These are phyloP conservation scores for Colletotrichum sp. DNA, from an alignment of 2,329 filamentous ascomycete species.

Conservation along the genomic window DNA sequence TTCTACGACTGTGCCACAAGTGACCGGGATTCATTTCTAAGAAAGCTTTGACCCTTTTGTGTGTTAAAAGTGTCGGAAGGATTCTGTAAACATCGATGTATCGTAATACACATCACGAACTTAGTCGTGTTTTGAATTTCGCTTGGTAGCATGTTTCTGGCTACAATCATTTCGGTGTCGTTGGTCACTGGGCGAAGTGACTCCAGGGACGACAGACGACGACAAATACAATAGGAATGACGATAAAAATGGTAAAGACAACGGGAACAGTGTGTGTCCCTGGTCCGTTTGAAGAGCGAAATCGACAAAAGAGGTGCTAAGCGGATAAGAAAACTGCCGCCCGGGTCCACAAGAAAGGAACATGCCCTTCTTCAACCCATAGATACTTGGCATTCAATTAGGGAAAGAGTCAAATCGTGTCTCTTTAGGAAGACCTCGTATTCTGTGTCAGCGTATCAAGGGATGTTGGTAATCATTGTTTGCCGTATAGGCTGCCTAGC, in stretches of 20 bases:
- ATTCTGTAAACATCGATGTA: not conserved
- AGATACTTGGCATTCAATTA: fast-evolving
- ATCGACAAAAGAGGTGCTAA: fast-evolving
- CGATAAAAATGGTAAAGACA: fast-evolving
- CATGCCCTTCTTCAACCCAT: not conserved
- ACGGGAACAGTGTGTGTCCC: not conserved
- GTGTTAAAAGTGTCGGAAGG: not conserved
- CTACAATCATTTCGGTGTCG: fast-evolving
- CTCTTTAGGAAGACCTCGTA: not conserved
- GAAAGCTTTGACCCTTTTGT: fast-evolving
- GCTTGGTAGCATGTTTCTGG: not conserved
- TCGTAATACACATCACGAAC: too few species aligned
- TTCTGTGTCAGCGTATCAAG: not conserved
- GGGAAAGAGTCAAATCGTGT: not conserved
- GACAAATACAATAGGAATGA: fast-evolving
- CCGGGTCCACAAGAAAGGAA: not conserved
- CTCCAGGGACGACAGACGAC: not conserved
- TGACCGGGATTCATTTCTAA: fast-evolving
- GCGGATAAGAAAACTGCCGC: not conserved
- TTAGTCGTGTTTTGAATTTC: too few species aligned
- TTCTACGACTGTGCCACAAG: not conserved
- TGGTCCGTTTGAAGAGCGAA: not conserved
- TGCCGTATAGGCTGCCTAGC: not conserved
- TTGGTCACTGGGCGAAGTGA: fast-evolving
- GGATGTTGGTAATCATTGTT: not conserved